These are phyloP conservation scores for Millerago galiae DNA, from an alignment of 805 yeast species.

Conservation along the genomic window DNA sequence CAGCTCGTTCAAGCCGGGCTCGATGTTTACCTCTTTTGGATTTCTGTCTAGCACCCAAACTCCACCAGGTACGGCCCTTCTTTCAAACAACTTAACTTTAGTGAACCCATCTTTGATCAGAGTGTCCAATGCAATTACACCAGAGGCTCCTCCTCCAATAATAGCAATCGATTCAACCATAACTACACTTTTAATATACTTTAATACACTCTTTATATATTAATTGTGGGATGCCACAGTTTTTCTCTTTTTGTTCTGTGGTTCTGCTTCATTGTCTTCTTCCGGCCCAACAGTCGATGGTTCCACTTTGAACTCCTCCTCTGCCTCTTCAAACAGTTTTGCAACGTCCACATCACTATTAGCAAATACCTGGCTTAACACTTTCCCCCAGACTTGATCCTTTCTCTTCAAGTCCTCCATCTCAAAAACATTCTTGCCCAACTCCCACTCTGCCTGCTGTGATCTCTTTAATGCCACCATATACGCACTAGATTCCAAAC, in stretches of 20 bases:
- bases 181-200: not conserved
- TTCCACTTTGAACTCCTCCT: constrained; percentile 13
- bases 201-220: not conserved
- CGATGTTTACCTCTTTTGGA: constrained; percentile 17
- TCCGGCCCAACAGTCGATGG: not conserved
- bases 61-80: constrained; percentile 36
- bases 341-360: constrained; percentile 26
- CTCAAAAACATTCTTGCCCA: constrained; percentile 62
- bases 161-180: constrained; percentile 28
- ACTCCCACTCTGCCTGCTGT: constrained; percentile 79
- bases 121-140: constrained; percentile 36
- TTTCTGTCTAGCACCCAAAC: constrained; percentile 34
- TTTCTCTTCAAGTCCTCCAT: constrained; percentile 57
- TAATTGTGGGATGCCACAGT: not conserved
- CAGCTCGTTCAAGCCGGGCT: constrained; percentile 23
- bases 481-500: constrained; percentile 73
- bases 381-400: constrained; percentile 66
- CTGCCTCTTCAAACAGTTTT: constrained; percentile 31
- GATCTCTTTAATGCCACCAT: constrained; percentile 78
- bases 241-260: not conserved
- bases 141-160: constrained; percentile 49
- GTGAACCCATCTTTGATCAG: constrained; percentile 31
- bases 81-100: constrained; percentile 34
- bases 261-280: not conserved
- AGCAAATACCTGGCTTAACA: constrained; percentile 47